Base-by-base conservation (phyloP, 768 basidiomycete species). In the Tremella fuciformis region DNA sequence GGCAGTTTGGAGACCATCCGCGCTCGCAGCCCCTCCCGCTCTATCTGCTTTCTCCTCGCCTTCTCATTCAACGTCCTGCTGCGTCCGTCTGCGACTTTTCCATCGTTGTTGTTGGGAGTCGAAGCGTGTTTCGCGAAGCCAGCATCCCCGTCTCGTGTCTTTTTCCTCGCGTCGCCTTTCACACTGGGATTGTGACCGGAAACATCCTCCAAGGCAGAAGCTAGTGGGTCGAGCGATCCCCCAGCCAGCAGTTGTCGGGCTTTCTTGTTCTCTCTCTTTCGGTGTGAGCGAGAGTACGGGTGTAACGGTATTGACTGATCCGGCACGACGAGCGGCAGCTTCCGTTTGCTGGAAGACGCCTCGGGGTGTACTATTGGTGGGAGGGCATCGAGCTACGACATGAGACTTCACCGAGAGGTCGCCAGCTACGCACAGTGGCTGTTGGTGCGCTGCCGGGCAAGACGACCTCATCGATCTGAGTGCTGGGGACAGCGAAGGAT, bases 31-130 rank as follows among this genome's bases (percentile, higher is more conserved):
- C 42, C 42, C 22, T 46, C 42, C n/a, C 42, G n/a, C 42, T 46
- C 42, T 71, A 76, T 72, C 41, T 72, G 62, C 37, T 67, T 63
- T 53, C 73, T 60, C 44, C 74, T 59, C 34, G 64, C 65, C 55
- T 68, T 70, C 59, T 75, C 73, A 37, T 57, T 65, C 61, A 76
- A 59, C 8, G 75, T 71, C 55, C 63, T 61, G 3, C 73, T 71
- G 47, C 59, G 70, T 4, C 75, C 75, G 50, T 72, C 62, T 3
- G 69, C 65, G 47, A 75, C 71, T 58, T 70, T 71, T 9, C 55
- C 58, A 25, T 15, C 16, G n/a, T 47, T 54, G 16, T 59, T 60
- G 16, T 44, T 52, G 58, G 42, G 40, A 55, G 54, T 21, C 42
- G 18, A 44, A 58, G 55, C 58, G 56, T 39, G 37, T 42, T 55